phyloP scores from a whole-genome alignment of 495 filamentous ascomycete genomes.

The Neurospora tetraspora region DNA sequence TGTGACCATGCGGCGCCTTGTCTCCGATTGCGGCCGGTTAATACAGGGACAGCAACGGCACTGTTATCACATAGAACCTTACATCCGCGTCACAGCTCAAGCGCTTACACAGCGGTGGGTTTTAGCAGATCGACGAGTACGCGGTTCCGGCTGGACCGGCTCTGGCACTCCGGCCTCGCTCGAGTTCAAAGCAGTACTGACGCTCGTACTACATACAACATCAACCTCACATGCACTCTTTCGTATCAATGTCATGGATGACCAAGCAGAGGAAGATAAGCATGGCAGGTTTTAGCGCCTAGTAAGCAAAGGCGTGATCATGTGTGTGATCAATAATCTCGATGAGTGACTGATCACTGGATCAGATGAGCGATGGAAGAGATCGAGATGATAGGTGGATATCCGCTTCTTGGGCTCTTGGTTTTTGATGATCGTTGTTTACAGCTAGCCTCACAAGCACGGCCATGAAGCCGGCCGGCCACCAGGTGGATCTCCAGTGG shows the following conservation, averaged over 20 bases:
- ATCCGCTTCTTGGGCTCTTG: background rate
- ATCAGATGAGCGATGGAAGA: background rate
- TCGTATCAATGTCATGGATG: background rate
- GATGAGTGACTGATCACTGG: background rate
- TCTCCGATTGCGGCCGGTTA: background rate
- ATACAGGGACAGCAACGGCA: background rate
- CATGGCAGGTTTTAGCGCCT: background rate
- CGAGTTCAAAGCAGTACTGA: background rate
- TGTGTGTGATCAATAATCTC: background rate
- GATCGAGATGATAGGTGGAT: background rate
- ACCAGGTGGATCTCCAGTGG: background rate
- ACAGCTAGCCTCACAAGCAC: background rate
- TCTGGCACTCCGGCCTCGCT: background rate
- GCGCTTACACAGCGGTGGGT: background rate
- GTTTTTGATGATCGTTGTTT: background rate
- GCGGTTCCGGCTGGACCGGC: background rate
- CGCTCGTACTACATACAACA: background rate
- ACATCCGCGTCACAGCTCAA: background rate
- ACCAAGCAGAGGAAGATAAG: background rate
- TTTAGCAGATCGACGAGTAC: background rate
- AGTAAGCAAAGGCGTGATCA: background rate
- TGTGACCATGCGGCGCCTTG: background rate
- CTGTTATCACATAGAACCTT: background rate
- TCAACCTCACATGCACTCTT: background rate
- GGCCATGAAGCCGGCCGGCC: background rate